These are phyloP conservation scores for Dioszegia crocea DNA, from an alignment of 768 basidiomycete genomes.

Conservation along the genomic window DNA sequence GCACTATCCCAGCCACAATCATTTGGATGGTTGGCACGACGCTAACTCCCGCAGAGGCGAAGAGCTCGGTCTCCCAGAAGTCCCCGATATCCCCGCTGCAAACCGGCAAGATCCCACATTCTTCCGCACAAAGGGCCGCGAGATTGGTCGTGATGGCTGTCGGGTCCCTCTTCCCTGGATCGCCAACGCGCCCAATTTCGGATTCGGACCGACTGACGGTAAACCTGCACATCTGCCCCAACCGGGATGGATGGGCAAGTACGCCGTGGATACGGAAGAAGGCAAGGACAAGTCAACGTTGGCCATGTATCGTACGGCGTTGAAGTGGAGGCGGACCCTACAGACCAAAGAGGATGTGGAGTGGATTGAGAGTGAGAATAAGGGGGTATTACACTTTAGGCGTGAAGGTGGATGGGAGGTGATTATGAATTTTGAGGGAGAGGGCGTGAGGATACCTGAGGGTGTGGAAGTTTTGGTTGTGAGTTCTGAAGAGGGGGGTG, in stretches of 20 bases:
- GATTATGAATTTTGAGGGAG: constrained; percentile 22
- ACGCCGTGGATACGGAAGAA: constrained; percentile 20
- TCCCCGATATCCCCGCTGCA: constrained; percentile 25
- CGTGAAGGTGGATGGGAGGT: constrained; percentile 17
- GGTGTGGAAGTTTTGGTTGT: constrained; percentile 15
- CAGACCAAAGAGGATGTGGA: constrained; percentile 26
- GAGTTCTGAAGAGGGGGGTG: neutral
- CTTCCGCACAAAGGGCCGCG: constrained; percentile 25
- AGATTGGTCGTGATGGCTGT: constrained; percentile 42
- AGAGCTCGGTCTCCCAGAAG: constrained; percentile 40
- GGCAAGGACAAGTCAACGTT: constrained; percentile 19
- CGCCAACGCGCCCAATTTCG: constrained; percentile 14
- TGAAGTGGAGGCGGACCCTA: constrained; percentile 19
- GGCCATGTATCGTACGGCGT: constrained; percentile 26
- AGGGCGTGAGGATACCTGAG: constrained; percentile 17
- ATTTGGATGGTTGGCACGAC: no score
- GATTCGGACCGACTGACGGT: constrained; percentile 18
- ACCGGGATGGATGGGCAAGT: constrained; percentile 26
- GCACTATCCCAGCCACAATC: neutral
- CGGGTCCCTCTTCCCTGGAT: constrained; percentile 41
- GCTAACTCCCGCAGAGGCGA: constrained; percentile 27
- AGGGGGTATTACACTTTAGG: constrained; percentile 22
- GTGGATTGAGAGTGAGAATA: constrained; percentile 16
- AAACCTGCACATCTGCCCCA: constrained; percentile 31
- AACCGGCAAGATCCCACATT: constrained; percentile 40